A percentile compares a stretch with the other conserved stretches of the same genome.
Conservation (phyloP, 2,329 filamentous ascomycete species). For the Pseudogymnoascus sp. region DNA sequence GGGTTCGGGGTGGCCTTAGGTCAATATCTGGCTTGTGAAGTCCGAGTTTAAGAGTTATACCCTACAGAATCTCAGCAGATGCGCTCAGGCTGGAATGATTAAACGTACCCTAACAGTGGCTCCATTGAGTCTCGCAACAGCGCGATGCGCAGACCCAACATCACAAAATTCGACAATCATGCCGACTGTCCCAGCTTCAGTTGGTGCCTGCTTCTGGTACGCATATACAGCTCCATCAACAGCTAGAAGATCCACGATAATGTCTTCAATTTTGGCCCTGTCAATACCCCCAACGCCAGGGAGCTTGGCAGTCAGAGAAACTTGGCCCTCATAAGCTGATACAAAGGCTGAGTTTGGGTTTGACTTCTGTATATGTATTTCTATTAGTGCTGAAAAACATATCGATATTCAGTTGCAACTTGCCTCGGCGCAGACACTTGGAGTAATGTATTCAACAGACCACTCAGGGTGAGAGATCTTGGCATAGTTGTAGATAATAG, state of each 20-base stretch:
- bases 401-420: neutral
- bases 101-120: slow-evolving; percentile 21
- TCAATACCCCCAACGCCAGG: slow-evolving; percentile 19
- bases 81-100: too few species aligned
- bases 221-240: slow-evolving; percentile 45
- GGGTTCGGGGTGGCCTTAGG: neutral
- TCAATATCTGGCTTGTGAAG: slow-evolving; percentile 12
- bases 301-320: slow-evolving; percentile 41
- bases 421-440: slow-evolving; percentile 17
- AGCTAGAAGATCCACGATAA: slow-evolving; percentile 36
- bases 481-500: slow-evolving; percentile 18
- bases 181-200: slow-evolving; percentile 36
- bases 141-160: slow-evolving; percentile 34
- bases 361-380: slow-evolving; percentile 21
- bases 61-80: slow-evolving; percentile 3
- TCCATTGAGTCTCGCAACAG: slow-evolving; percentile 35
- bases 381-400: neutral
- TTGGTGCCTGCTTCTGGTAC: slow-evolving; percentile 36
- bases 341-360: slow-evolving; percentile 25
- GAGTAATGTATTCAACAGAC: slow-evolving; percentile 22
- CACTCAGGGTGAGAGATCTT: slow-evolving; percentile 18
- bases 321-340: slow-evolving; percentile 47
- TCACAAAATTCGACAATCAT: slow-evolving; percentile 48
- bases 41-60: slow-evolving; percentile 1
- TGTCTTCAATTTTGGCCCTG: slow-evolving; percentile 30